Percentiles rank a stretch among this genome's conserved stretches.
phyloP scores from a whole-genome alignment of 306 rosid genomes.

The Abrus pulchellus region DNA sequence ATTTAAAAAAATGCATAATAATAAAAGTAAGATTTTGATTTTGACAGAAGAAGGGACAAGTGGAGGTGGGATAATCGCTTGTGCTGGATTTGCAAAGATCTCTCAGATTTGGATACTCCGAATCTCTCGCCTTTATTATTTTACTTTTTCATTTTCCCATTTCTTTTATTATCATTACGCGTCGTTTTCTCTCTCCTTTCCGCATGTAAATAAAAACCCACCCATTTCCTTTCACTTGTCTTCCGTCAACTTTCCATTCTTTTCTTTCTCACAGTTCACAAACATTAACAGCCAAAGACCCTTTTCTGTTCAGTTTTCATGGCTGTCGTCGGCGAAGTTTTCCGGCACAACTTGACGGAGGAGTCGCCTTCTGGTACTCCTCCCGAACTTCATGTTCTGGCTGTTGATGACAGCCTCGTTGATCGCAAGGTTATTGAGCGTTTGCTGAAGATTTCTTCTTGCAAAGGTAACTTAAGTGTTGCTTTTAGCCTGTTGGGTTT shows the following conservation, averaged over 20 bases:
- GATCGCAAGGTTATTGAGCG: slow-evolving; percentile 89
- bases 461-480: slow-evolving; percentile 66
- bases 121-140: slow-evolving; percentile 75
- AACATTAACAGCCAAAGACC: background rate
- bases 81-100: slow-evolving; percentile 76
- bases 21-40: slow-evolving; percentile 51
- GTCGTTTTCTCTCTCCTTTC: background rate
- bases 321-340: slow-evolving; percentile 59
- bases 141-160: slow-evolving; percentile 30
- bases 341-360: slow-evolving; percentile 55
- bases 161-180: slow-evolving; percentile 11
- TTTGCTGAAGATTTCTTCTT: slow-evolving; percentile 79
- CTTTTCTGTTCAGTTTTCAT: slow-evolving; percentile 36
- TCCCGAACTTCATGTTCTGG: slow-evolving; percentile 77
- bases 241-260: background rate
- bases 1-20: background rate
- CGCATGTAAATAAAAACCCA: slow-evolving; percentile 11
- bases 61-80: slow-evolving; percentile 55
- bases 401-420: slow-evolving; percentile 87
- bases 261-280: background rate
- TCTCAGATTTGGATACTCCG: slow-evolving; percentile 87
- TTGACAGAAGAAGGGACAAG: slow-evolving; percentile 68
- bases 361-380: slow-evolving; percentile 44
- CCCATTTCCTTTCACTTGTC: background rate
- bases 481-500: too few relatives aligned